phyloP scores from a whole-genome alignment of 371 early-diverging fungal genomes.

The Mortierella sp. region DNA sequence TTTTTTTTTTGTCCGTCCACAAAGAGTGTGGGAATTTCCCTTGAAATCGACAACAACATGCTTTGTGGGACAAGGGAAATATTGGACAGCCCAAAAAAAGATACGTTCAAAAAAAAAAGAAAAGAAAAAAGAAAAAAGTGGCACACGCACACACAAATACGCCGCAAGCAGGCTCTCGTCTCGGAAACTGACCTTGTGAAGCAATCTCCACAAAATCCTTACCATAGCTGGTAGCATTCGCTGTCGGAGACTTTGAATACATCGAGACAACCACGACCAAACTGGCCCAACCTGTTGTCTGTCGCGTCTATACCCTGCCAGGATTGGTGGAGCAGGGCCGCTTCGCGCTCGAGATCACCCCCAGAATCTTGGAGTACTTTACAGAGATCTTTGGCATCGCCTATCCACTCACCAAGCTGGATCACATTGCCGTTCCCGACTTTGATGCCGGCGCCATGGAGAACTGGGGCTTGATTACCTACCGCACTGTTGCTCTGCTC shows the following conservation, averaged over 20 bases:
- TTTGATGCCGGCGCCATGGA: constrained; percentile 91
- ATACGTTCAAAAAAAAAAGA: background rate
- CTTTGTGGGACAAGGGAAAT: constrained; percentile 5
- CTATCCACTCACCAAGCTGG: constrained; percentile 89
- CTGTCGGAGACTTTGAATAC: constrained; percentile 86
- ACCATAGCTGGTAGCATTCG: constrained; percentile 81
- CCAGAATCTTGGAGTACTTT: constrained; percentile 77
- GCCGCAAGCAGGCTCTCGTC: too few relatives aligned
- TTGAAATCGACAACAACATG: too few relatives aligned
- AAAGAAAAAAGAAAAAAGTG: background rate
- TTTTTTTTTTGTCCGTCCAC: too few relatives aligned
- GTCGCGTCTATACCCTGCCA: constrained; percentile 83
- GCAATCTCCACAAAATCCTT: constrained; percentile 1
- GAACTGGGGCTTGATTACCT: constrained; percentile 96
- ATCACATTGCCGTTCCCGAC: constrained; percentile 89
- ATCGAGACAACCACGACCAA: constrained; percentile 74
- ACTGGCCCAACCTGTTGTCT: constrained; percentile 68
- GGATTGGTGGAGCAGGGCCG: constrained; percentile 76
- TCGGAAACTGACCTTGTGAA: too few relatives aligned
- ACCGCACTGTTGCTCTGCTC: constrained; percentile 83
- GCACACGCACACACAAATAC: too few relatives aligned
- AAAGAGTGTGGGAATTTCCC: too few relatives aligned
- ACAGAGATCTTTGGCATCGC: constrained; percentile 76
- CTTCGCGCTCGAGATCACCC: constrained; percentile 84
- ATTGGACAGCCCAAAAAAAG: background rate